Evolutionary conservation across 495 filamentous ascomycete species (phyloP), one percentile per base, ranked within the genome.

Genomic region (Geoglossum glabrum): DNA sequence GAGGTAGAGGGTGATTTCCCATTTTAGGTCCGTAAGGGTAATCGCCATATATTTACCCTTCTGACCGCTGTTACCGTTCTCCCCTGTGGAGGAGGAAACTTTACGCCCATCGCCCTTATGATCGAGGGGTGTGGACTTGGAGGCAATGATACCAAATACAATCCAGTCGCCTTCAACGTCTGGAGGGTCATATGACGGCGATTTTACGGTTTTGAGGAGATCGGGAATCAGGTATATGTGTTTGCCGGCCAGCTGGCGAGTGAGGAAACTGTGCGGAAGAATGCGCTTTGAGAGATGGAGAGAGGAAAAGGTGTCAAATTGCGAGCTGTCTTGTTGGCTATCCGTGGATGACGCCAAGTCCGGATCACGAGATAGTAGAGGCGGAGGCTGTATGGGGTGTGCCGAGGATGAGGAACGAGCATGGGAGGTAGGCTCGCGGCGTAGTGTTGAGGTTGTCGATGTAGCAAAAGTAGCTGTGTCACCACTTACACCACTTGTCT

Each of bases 1-100:
- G 30, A 99, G 79, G 64, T 84, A 96, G 27, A 95, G 78, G 57
- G 95, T 88, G 25, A 97, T 68, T 40, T 93, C 87, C 84, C 84
- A 97, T 63, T 86, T 83, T 7, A 97, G 73, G 66, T 97, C 90
- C 5, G 85, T 86, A 15, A 99, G 75, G 8, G 78, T 82, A 43
- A 99, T 73, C 1, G 84, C 85, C 89, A 99, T 96, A 71, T 90
- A 97, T 66, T 90, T 90, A 23, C 78, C 79, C 19, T 71, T 76
- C 1, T 77, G 73, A 36, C 75, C 76, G 31, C 77, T 74, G n/a
- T 70, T 73, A 36, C 77, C 75, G 56, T 74, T 66, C 17, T 25
- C 61, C 6, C 60, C 46, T 57, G 23, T 6, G 65, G 61, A 33
- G 54, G 65, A 60, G 71, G 71, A 61, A 26, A 72, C 66, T 6